Evolutionary conservation across 495 filamentous ascomycete genomes (phyloP).

Genomic region (Opeltia flavorubescens): DNA sequence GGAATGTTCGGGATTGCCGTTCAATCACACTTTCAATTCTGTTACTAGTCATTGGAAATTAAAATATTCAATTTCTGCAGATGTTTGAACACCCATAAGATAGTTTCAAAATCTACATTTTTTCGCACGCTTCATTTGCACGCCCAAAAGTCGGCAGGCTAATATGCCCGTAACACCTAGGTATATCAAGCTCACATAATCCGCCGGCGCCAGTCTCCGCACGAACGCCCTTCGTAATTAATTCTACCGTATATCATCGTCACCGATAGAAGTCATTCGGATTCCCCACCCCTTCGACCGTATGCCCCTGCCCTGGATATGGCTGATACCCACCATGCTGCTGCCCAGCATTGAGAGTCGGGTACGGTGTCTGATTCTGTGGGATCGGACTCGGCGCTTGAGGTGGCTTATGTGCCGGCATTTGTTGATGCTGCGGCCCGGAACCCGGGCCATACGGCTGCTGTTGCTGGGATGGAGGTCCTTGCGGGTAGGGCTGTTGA

Average conservation of each 20-base stretch:
- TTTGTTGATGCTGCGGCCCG: conserved; percentile 25
- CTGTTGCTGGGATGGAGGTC: conserved; percentile 17
- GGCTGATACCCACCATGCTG: conserved; percentile 33
- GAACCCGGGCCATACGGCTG: conserved; percentile 27
- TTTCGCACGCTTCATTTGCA: too few species aligned
- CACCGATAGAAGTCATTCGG: conserved; percentile 18
- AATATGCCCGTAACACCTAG: too few species aligned
- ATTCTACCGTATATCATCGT: background rate
- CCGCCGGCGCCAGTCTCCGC: too few species aligned
- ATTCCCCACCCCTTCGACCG: conserved; percentile 11
- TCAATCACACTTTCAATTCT: too few species aligned
- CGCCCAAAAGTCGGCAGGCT: too few species aligned
- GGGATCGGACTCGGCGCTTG: conserved; percentile 27
- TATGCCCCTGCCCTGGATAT: conserved; percentile 26
- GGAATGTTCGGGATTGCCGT: too few species aligned
- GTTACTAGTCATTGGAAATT: too few species aligned
- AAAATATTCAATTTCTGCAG: too few species aligned
- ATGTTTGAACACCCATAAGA: too few species aligned
- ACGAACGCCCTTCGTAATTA: background rate
- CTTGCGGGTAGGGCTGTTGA: conserved; percentile 26
- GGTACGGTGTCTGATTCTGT: conserved; percentile 28
- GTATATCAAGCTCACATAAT: too few species aligned
- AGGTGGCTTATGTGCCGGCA: conserved; percentile 34
- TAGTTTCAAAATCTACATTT: too few species aligned
- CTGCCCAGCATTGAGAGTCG: conserved; percentile 23